A percentile compares a stretch with the other conserved stretches of the same genome.
phyloP scores from a whole-genome alignment of 768 basidiomycete genomes.

The Leccinum fibrillosum region DNA sequence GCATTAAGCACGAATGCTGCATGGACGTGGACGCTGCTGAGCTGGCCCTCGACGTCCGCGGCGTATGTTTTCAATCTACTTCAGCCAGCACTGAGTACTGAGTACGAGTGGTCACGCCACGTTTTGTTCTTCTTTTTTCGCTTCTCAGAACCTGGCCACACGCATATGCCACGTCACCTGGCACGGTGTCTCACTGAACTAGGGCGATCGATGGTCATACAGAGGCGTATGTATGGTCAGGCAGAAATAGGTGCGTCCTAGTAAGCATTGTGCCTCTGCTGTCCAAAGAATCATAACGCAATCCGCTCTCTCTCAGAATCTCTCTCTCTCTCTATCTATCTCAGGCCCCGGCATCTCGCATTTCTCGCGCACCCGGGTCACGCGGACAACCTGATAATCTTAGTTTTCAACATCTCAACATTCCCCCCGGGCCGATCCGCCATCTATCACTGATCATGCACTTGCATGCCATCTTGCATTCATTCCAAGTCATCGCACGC shows the following conservation, averaged over 20 bases:
- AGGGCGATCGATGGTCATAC: neutral
- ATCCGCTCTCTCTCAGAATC: too few species aligned
- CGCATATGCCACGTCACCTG: neutral
- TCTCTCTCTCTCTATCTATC: too few species aligned
- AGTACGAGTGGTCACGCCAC: neutral
- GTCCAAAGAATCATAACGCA: neutral
- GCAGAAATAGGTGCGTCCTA: neutral
- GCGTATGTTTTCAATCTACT: neutral
- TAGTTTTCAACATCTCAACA: neutral
- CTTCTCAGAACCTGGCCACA: neutral
- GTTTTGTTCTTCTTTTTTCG: neutral
- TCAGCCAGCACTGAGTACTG: neutral
- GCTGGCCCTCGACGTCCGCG: neutral
- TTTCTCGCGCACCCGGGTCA: neutral
- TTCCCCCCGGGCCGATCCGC: neutral
- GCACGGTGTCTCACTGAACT: neutral
- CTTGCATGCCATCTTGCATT: too few species aligned
- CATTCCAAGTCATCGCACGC: neutral
- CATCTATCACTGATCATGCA: too few species aligned
- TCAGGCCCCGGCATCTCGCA: neutral
- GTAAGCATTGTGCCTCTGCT: neutral
- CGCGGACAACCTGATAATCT: neutral
- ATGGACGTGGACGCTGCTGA: neutral
- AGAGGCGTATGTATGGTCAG: neutral
- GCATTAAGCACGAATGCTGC: neutral